Conservation (phyloP, 2,329 filamentous ascomycete species). For the Aspergillus sp. region DNA sequence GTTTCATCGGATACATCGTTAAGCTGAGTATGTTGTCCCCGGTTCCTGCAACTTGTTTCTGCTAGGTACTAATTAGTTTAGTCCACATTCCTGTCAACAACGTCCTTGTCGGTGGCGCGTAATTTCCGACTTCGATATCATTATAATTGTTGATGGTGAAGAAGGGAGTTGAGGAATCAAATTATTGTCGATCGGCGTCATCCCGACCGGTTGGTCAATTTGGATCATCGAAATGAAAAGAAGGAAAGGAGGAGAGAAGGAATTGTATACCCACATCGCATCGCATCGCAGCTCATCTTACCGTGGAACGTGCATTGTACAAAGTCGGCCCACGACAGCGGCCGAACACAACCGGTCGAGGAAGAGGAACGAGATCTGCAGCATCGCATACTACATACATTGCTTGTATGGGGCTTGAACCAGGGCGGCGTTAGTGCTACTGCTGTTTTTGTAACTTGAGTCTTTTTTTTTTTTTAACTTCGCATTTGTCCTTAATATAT, state of each 20-base stretch:
- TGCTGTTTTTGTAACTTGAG: not conserved
- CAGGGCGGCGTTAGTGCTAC: constrained; percentile 8
- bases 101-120: constrained; percentile 50
- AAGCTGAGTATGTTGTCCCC: constrained; percentile 53
- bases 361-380: not conserved
- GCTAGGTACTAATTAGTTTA: constrained; percentile 23
- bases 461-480: not conserved
- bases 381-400: not conserved
- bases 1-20: constrained; percentile 58
- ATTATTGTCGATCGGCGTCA: not conserved
- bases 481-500: constrained; percentile 4
- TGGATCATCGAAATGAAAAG: not conserved
- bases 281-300: not conserved
- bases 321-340: not conserved
- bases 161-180: not conserved
- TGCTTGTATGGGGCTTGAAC: constrained; percentile 3
- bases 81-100: constrained; percentile 54
- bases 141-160: not conserved
- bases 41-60: not conserved
- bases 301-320: not conserved
- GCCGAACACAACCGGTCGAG: not conserved
- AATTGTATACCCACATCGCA: constrained; percentile 6
- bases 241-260: not conserved
- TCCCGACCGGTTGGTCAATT: not conserved
- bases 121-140: constrained; percentile 14